Evolutionary conservation across 2,329 filamentous ascomycete species (phyloP).

Genomic region (Xylariaceae sp.): DNA sequence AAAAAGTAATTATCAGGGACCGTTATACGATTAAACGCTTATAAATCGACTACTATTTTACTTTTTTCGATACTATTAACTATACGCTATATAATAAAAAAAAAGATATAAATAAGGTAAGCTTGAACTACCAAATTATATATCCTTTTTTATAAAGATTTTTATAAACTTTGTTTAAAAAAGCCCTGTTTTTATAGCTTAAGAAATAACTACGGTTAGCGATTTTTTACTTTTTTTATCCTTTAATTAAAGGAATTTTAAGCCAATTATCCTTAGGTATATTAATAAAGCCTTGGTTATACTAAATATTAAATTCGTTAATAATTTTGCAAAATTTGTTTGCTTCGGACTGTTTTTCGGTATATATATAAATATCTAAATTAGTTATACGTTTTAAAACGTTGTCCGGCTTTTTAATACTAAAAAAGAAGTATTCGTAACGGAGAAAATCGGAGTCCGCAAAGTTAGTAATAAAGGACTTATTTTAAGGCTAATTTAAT

Average conservation of each 20-base stretch:
- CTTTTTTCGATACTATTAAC: too few relatives aligned
- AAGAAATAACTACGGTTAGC: background rate
- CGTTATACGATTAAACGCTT: background rate
- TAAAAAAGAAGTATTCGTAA: too few relatives aligned
- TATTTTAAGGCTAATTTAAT: too few relatives aligned
- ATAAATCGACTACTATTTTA: background rate
- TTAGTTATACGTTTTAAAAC: background rate
- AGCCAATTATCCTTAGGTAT: background rate
- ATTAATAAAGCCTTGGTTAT: background rate
- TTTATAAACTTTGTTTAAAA: background rate
- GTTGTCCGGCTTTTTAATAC: background rate
- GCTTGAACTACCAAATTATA: background rate
- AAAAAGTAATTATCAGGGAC: background rate
- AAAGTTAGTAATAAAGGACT: too few relatives aligned
- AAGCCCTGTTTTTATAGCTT: background rate
- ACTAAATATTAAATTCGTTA: background rate
- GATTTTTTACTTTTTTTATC: background rate
- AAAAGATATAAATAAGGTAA: background rate
- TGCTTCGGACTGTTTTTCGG: background rate
- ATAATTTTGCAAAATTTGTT: background rate
- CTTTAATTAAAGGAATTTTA: background rate
- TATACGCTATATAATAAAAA: background rate
- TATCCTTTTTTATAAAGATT: background rate
- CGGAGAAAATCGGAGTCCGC: background rate
- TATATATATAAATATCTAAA: background rate